A percentile compares a stretch with the other conserved stretches of the same genome.
Conservation (phyloP, 192 early-diverging fungal genomes). For the Coemansia sp. region DNA sequence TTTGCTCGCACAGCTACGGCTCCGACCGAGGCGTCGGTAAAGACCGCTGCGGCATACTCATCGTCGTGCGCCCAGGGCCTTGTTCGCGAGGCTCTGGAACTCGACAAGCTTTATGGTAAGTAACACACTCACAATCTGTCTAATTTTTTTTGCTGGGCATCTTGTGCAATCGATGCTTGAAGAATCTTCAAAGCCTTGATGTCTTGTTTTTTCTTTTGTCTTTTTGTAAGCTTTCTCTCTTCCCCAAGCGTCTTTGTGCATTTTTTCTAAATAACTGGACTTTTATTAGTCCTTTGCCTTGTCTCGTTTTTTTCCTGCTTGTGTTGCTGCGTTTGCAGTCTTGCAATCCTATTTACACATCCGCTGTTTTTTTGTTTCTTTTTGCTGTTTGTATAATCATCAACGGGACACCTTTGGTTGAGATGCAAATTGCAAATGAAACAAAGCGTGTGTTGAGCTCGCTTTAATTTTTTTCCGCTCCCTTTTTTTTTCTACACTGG, state of each 20-base stretch:
- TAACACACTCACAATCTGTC: too few relatives aligned
- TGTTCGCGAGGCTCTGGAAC: constrained; percentile 49
- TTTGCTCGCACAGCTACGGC: constrained; percentile 46
- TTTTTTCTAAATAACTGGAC: background rate
- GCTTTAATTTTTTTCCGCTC: background rate
- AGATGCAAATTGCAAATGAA: background rate
- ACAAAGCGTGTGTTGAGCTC: background rate
- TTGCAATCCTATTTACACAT: background rate
- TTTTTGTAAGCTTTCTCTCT: background rate
- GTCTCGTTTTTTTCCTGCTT: background rate
- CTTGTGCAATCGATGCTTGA: too few relatives aligned
- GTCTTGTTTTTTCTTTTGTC: background rate
- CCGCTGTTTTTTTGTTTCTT: background rate
- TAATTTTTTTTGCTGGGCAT: too few relatives aligned
- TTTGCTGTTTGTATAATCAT: background rate
- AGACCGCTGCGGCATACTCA: constrained; percentile 6
- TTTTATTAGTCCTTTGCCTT: background rate
- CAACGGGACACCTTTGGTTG: background rate
- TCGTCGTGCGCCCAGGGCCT: constrained; percentile 32
- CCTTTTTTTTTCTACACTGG: background rate
- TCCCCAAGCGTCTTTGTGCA: background rate
- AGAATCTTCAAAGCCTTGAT: background rate
- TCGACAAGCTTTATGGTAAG: constrained; percentile 57
- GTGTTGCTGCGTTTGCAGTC: too few relatives aligned
- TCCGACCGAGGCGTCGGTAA: constrained; percentile 14